phyloP scores from a whole-genome alignment of 2,329 filamentous ascomycete species.

The Venturia carpophila region DNA sequence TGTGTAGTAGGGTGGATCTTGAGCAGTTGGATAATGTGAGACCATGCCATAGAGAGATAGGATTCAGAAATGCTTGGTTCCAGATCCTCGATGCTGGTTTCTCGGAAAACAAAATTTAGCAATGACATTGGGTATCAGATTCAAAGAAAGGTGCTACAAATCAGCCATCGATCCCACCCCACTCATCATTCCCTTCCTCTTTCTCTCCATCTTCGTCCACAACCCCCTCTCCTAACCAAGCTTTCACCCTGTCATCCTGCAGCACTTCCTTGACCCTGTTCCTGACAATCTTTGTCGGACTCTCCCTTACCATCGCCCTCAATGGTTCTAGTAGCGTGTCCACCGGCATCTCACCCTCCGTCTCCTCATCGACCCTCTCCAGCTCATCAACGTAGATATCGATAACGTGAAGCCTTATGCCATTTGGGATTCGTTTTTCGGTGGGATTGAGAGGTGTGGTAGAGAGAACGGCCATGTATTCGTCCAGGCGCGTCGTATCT shows the following conservation, averaged over 20 bases:
- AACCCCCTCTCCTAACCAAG: constrained; percentile 42
- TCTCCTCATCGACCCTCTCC: constrained; percentile 55
- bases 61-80: too few relatives aligned
- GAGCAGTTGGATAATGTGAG: neutral
- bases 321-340: constrained; percentile 48
- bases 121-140: constrained; percentile 10
- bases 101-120: neutral
- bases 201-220: constrained; percentile 28
- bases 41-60: neutral
- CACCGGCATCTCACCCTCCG: constrained; percentile 33
- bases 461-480: constrained; percentile 42
- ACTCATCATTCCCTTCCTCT: constrained; percentile 31
- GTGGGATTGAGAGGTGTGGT: constrained; percentile 39
- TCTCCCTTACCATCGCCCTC: constrained; percentile 47
- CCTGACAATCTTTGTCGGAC: constrained; percentile 64
- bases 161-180: constrained; percentile 63
- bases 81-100: too few relatives aligned
- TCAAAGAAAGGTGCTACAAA: neutral
- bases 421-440: constrained; percentile 62
- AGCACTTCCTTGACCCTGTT: constrained; percentile 61
- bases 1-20: constrained; percentile 1
- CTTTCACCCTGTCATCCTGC: constrained; percentile 64
- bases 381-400: constrained; percentile 91
- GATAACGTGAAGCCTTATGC: constrained; percentile 74
- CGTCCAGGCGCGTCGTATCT: constrained; percentile 31